Base-by-base conservation (phyloP, 1,284 basidiomycete species). In the Austroboletus niveus region DNA sequence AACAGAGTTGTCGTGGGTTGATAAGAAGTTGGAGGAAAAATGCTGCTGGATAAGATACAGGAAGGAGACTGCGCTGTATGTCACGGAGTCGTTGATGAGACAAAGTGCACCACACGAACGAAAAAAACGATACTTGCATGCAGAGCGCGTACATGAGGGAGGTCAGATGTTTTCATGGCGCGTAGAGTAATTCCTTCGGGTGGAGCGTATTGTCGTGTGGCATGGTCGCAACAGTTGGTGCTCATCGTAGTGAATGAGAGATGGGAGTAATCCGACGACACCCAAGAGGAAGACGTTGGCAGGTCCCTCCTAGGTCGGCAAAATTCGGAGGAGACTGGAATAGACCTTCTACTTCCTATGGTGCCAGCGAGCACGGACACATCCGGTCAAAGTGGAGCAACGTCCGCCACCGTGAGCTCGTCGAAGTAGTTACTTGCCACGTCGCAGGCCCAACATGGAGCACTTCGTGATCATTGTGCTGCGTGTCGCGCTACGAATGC, bases 21-120 rank as follows among this genome's bases (percentile, higher is more conserved):
- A 80, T 59, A 32, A 82, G 72, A 45, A 82, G 74, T 42, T 83
- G 80, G 30, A 78, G 63, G 59, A 82, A 83, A 61, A 82, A 82
- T 3, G 78, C 69, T 5, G 64, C 52, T 14, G 79, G 77, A 58
- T 82, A 81, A 48, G 60, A 57, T 45, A 77, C 57, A n/a, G 79
- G 76, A 6, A 81, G 62, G n/a, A 78, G 61, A 22, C 58, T 60
- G 8, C 69, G 62, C 76, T 78, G 54, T 3, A 46, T 34, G 40
- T 17, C 22, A 35, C 20, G 32, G 11, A 27, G n/a, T 32, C 29
- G 5, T 4, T 20, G n/a, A 41, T 54, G 9, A 59, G 54, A 42
- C 40, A 27, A 32, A 42, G 35, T n/a, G 34, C n/a, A 34, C 12
- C 36, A 30, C 15, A 6, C 7, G 14, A 9, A 22, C 15, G 42